These are phyloP conservation scores for Glaciozyma martinii DNA, from an alignment of 768 basidiomycete species.

Conservation along the genomic window DNA sequence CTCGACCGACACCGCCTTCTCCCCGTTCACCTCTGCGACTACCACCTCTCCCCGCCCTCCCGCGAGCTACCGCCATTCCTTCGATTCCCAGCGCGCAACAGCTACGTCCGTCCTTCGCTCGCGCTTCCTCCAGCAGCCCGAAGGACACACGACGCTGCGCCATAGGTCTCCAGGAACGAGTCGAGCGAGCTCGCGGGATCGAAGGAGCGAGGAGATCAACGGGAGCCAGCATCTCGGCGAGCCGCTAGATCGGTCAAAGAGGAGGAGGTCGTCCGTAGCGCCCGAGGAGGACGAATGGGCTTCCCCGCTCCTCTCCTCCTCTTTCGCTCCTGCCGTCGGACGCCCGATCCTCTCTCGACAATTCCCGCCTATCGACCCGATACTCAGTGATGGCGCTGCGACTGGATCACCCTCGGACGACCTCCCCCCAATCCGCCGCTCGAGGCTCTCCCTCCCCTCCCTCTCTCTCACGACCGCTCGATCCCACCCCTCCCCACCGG, in stretches of 20 bases:
- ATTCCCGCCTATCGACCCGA: too few species aligned
- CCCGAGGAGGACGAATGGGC: not conserved
- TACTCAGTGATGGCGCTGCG: too few species aligned
- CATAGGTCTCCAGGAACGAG: not conserved
- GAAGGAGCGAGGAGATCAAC: not conserved
- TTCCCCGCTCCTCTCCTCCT: not conserved
- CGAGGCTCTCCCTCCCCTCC: too few species aligned
- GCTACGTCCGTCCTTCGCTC: not conserved
- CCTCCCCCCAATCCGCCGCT: too few species aligned
- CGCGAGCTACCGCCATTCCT: not conserved
- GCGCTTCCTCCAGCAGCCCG: not conserved
- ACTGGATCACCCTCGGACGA: too few species aligned
- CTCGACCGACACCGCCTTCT: not conserved
- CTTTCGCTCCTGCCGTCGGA: not conserved
- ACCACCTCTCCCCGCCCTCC: not conserved
- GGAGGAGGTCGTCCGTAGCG: not conserved
- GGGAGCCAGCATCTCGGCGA: not conserved
- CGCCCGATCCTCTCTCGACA: too few species aligned
- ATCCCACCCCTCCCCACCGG: too few species aligned
- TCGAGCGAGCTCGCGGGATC: not conserved
- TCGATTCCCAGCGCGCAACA: conserved; percentile 8
- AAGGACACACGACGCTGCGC: not conserved
- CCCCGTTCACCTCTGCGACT: not conserved
- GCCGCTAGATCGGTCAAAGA: not conserved
- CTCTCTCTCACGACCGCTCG: too few species aligned